These are phyloP conservation scores for Trichoderma cornu-damae DNA, from an alignment of 2,329 filamentous ascomycete species.

Conservation along the genomic window DNA sequence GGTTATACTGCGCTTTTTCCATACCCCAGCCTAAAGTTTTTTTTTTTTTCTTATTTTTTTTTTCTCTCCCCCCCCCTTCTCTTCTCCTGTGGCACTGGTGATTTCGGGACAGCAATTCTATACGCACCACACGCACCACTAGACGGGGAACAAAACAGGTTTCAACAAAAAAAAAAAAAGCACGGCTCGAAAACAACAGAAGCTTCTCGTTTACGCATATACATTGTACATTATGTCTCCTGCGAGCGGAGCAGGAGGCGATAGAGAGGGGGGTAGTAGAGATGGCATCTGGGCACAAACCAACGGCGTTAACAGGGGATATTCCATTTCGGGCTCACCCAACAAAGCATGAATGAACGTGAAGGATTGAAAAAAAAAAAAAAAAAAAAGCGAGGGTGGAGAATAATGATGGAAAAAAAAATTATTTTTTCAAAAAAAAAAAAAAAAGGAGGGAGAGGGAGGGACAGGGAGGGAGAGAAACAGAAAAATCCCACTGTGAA, in stretches of 20 bases:
- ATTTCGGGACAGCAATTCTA: no score
- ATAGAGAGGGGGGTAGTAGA: not conserved
- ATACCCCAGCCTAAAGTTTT: conserved; percentile 34
- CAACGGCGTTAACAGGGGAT: not conserved
- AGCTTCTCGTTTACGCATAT: not conserved
- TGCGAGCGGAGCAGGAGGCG: not conserved
- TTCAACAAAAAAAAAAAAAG: no score
- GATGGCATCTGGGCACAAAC: not conserved
- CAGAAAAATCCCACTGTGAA: no score
- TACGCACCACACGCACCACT: no score
- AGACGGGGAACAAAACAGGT: not conserved
- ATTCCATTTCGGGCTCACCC: not conserved
- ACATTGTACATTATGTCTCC: conserved; percentile 10
- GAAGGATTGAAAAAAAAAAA: not conserved
- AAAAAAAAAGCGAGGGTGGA: not conserved
- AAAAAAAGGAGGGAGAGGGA: not conserved
- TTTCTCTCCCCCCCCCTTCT: no score
- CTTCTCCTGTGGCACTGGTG: no score
- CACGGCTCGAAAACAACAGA: not conserved
- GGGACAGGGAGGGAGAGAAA: no score
- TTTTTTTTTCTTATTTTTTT: no score
- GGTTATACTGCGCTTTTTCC: conserved; percentile 48
- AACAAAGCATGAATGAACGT: not conserved
- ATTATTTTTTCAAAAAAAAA: no score
- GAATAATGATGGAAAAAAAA: not conserved